phyloP scores from a whole-genome alignment of 2,329 filamentous ascomycete species.

The Cladosporium sp. region DNA sequence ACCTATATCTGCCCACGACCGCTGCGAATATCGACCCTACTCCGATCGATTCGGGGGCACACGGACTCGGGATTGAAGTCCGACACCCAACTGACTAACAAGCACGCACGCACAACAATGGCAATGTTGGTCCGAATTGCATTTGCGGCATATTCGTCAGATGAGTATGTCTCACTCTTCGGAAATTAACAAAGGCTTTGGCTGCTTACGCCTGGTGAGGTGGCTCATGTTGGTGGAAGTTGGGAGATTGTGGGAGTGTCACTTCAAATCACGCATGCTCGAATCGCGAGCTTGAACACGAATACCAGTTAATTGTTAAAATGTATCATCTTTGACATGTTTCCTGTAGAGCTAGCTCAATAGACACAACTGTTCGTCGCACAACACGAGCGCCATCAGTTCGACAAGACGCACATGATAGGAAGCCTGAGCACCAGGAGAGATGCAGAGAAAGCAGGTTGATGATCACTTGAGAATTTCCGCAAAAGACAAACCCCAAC shows the following conservation, averaged over 20 bases:
- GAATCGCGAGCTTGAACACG: no score
- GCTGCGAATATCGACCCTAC: constrained; percentile 1
- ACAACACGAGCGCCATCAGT: background rate
- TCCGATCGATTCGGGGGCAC: background rate
- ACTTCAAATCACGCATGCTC: background rate
- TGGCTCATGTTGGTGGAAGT: background rate
- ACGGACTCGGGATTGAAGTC: background rate
- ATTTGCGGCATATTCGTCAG: background rate
- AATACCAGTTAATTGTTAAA: background rate
- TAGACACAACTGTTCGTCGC: constrained; percentile 1
- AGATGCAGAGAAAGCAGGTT: constrained; percentile 10
- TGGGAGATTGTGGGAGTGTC: background rate
- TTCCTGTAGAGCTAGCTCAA: constrained; percentile 9
- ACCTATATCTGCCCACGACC: constrained; percentile 17
- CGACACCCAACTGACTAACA: background rate
- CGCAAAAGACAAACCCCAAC: constrained; percentile 16
- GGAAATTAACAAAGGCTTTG: constrained; percentile 2
- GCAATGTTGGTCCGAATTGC: background rate
- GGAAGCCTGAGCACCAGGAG: constrained; percentile 1
- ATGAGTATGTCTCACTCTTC: constrained; percentile 9
- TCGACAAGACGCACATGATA: background rate
- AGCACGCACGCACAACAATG: background rate
- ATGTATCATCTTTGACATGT: constrained; percentile 16
- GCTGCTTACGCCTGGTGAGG: background rate
- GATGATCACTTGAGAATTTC: constrained; percentile 19